These are phyloP conservation scores for Globisporangium cylindrosporum DNA, from an alignment of 352 stramenopile species.

Conservation along the genomic window DNA sequence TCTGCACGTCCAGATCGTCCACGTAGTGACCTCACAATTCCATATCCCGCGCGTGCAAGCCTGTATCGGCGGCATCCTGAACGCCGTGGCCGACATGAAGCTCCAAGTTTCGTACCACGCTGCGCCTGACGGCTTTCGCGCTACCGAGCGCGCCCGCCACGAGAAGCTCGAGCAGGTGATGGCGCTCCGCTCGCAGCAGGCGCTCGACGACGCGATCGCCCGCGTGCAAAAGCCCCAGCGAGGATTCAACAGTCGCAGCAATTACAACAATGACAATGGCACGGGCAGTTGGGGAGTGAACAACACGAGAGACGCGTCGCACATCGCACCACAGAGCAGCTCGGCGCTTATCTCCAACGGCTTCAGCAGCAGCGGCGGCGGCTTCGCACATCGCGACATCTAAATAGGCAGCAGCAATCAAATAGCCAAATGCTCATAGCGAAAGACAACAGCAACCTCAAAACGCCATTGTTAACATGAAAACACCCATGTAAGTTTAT, in stretches of 20 bases:
- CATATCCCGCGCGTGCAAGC: constrained; percentile 27
- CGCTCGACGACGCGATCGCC: constrained; percentile 24
- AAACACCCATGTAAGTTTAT: constrained; percentile 3
- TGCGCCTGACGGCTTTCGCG: constrained; percentile 21
- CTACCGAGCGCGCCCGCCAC: constrained; percentile 12
- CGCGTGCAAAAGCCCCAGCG: constrained; percentile 20
- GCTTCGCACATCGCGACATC: not conserved
- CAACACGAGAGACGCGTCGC: not conserved
- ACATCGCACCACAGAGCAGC: not conserved
- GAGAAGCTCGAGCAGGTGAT: constrained; percentile 11
- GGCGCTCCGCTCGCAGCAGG: not conserved
- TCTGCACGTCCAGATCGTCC: constrained; percentile 28
- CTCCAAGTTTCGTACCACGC: constrained; percentile 31
- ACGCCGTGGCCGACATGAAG: constrained; percentile 18
- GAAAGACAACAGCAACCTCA: not conserved
- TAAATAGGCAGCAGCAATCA: not conserved
- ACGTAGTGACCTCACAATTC: constrained; percentile 38
- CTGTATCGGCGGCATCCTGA: constrained; percentile 32
- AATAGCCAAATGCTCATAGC: not conserved
- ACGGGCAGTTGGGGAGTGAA: not conserved
- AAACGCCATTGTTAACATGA: not conserved
- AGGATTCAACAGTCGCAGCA: not conserved
- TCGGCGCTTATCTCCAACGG: not conserved
- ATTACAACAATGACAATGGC: not conserved
- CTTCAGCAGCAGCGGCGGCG: not conserved